These are phyloP conservation scores for Colletotrichum tropicale DNA, from an alignment of 2,329 filamentous ascomycete species.

Conservation along the genomic window DNA sequence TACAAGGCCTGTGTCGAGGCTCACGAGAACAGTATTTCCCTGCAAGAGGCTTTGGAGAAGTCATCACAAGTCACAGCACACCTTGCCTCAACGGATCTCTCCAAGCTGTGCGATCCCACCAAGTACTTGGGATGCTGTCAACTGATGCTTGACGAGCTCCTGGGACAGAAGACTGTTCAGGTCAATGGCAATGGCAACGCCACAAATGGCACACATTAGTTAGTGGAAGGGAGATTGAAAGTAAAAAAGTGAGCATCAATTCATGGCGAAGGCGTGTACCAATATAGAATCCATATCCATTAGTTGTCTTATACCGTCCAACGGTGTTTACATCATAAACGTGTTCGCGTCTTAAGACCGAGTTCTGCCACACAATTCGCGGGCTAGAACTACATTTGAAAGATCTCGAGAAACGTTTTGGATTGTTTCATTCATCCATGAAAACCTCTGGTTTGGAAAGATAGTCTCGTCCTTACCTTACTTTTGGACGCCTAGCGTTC, in stretches of 20 bases:
- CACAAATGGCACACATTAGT: background rate
- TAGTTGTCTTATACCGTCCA: background rate
- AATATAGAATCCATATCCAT: background rate
- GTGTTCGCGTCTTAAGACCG: background rate
- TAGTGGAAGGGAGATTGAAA: background rate
- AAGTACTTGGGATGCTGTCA: constrained; percentile 20
- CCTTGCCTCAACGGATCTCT: constrained; percentile 29
- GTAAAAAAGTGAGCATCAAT: background rate
- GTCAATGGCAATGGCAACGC: background rate
- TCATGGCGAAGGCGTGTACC: background rate
- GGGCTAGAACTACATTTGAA: background rate
- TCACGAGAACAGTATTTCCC: constrained; percentile 45
- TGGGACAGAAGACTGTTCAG: background rate
- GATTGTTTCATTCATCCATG: background rate
- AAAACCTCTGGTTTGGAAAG: background rate
- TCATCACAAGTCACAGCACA: constrained; percentile 44
- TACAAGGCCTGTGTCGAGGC: constrained; percentile 57
- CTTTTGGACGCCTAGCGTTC: background rate
- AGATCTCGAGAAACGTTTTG: background rate
- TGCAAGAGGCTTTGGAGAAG: constrained; percentile 46
- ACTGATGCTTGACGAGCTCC: constrained; percentile 19
- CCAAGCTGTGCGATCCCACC: constrained; percentile 26
- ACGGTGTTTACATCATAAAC: background rate
- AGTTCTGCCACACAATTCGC: background rate
- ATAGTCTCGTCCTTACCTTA: background rate